Conservation (phyloP, 345 rosid species). For the Pistacia atlantica region DNA sequence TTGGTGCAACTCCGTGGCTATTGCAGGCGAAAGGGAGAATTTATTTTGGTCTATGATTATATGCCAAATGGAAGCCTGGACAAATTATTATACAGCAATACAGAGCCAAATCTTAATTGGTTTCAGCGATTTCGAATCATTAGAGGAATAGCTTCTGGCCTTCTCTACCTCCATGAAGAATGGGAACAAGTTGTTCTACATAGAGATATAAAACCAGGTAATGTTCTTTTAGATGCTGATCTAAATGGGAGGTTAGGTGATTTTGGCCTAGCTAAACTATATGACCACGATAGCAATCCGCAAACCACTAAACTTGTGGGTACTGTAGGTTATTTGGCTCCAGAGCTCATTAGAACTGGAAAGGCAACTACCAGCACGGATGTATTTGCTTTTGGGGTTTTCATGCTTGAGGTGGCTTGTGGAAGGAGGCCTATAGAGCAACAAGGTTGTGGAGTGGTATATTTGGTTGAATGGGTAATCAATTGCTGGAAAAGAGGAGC, state of each 20-base stretch:
- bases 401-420: slow-evolving; percentile 56
- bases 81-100: slow-evolving; percentile 30
- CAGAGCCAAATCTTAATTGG: slow-evolving; percentile 39
- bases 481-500: slow-evolving; percentile 30
- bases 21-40: slow-evolving; percentile 41
- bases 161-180: slow-evolving; percentile 51
- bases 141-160: slow-evolving; percentile 51
- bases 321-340: slow-evolving; percentile 56
- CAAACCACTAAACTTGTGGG: slow-evolving; percentile 44
- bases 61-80: slow-evolving; percentile 57
- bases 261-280: slow-evolving; percentile 35
- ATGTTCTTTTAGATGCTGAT: slow-evolving; percentile 37
- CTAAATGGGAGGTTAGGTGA: slow-evolving; percentile 30
- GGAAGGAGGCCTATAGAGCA: slow-evolving; percentile 47
- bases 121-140: slow-evolving; percentile 38
- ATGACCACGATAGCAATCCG: slow-evolving; percentile 31
- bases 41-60: slow-evolving; percentile 48
- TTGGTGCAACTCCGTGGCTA: slow-evolving; percentile 47
- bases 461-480: slow-evolving; percentile 38
- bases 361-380: slow-evolving; percentile 41
- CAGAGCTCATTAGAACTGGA: slow-evolving; percentile 44
- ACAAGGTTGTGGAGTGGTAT: slow-evolving; percentile 8
- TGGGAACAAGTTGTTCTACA: slow-evolving; percentile 58
- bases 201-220: slow-evolving; percentile 57
- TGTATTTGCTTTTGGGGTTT: slow-evolving; percentile 48